A percentile compares a stretch with the other conserved stretches of the same genome.
Conservation (phyloP, 2,329 filamentous ascomycete genomes). For the Thermothelomyces thermophilus region DNA sequence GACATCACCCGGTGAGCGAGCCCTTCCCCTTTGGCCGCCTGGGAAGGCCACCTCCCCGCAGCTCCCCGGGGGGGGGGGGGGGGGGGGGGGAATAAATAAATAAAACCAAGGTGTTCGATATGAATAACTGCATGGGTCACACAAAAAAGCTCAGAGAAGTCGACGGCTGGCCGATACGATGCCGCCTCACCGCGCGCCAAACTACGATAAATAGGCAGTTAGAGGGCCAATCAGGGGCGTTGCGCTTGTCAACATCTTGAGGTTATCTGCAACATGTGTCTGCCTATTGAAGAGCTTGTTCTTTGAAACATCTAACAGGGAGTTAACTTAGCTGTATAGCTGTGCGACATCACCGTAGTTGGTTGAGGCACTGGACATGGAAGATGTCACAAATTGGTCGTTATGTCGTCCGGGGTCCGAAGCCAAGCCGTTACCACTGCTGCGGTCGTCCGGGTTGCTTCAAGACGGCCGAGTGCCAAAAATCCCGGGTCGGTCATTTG, state of each 20-base stretch:
- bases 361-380: not conserved
- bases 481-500: too few species aligned
- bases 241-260: not conserved
- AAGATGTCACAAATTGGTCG: not conserved
- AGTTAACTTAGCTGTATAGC: too few species aligned
- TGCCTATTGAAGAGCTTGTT: not conserved
- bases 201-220: slow-evolving; percentile 1
- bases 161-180: not conserved
- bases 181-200: not conserved
- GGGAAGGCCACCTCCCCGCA: not conserved
- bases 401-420: too few species aligned
- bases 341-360: not conserved
- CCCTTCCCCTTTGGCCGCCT: not conserved
- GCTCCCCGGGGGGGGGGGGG: not conserved
- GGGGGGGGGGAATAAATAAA: too few species aligned
- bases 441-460: not conserved
- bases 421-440: not conserved
- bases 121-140: too few species aligned
- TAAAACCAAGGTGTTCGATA: not conserved
- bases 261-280: not conserved
- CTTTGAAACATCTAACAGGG: not conserved
- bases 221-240: slow-evolving; percentile 7
- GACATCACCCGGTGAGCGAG: not conserved
- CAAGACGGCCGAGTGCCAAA: too few species aligned
- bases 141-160: not conserved